phyloP scores from a whole-genome alignment of 1,284 basidiomycete species.

The Taiwanofungus camphoratus region DNA sequence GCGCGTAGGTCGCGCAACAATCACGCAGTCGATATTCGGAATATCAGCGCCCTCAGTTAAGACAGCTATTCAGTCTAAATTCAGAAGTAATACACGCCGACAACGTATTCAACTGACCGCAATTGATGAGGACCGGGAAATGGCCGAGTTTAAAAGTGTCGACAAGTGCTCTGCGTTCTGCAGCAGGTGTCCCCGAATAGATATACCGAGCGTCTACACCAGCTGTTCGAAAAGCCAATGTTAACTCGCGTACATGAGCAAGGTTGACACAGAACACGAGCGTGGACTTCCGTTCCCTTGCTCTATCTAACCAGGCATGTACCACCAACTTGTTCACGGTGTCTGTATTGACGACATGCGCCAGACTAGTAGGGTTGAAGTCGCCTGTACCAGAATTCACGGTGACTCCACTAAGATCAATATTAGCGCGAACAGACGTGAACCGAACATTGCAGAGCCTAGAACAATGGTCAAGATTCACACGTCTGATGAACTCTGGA shows the following conservation, averaged over 20 bases:
- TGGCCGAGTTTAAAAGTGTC: slow-evolving; percentile 63
- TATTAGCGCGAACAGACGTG: slow-evolving; percentile 71
- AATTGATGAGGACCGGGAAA: slow-evolving; percentile 90
- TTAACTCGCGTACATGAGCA: slow-evolving; percentile 76
- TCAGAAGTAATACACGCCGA: background rate
- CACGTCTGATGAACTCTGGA: background rate
- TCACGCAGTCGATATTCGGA: slow-evolving; percentile 87
- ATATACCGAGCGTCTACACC: slow-evolving; percentile 88
- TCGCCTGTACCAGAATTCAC: slow-evolving; percentile 69
- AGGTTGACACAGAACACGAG: slow-evolving; percentile 90
- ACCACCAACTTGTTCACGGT: slow-evolving; percentile 75
- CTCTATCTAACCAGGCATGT: slow-evolving; percentile 77
- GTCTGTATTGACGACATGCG: slow-evolving; percentile 74
- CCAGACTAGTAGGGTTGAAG: slow-evolving; percentile 72
- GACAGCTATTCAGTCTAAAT: slow-evolving; percentile 49
- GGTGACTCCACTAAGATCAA: slow-evolving; percentile 65
- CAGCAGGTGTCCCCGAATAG: slow-evolving; percentile 63
- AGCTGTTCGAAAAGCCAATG: slow-evolving; percentile 64
- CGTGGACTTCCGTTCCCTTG: slow-evolving; percentile 74
- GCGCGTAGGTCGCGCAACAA: slow-evolving; percentile 83
- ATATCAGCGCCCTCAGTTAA: slow-evolving; percentile 91
- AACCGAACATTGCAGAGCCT: slow-evolving; percentile 86
- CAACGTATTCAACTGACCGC: slow-evolving; percentile 44
- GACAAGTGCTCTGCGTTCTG: slow-evolving; percentile 64
- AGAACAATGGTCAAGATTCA: background rate